Evolutionary conservation across 768 basidiomycete species (phyloP), one percentile per base, ranked within the genome.

Genomic region (Boletus barrowsii): DNA sequence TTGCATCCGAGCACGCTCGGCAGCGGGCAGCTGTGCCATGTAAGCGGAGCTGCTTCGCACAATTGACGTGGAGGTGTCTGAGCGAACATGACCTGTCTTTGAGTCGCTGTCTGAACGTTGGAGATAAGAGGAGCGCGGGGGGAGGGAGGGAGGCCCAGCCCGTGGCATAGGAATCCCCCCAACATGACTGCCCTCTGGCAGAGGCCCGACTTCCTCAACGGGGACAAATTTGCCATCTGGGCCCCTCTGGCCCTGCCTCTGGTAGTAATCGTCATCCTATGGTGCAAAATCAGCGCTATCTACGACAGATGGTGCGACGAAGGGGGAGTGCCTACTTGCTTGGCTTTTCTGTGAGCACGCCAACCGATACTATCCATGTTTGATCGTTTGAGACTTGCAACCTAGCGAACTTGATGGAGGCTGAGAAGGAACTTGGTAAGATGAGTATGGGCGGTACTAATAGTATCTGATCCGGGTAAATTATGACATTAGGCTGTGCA

Each of bases 281-380:
- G 59, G 37, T 51, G 44, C 72, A 63, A 54, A 68, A 42, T 49
- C n/a, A 39, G 26, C 2, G n/a, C 30, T 42, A 4, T 42, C 24
- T 17, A 37, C 10, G 3, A 5, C 20, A 43, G 40, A 10, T 49
- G 9, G 29, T 51, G 20, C 14, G 0, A 64, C 13, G 9, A 44
- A 51, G 29, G 18, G 42, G 46, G 32, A n/a, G 59, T 11, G 5
- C 74, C 54, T 58, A 79, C 84, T 72, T 79, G 79, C 48, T 79
- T 73, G 3, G 85, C 90, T 57, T 79, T 79, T 49, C 83, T 79
- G 15, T 76, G 76, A 35, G 88, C 88, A 61, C 80, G 80, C 89
- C 90, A 92, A 53, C 90, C 91, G 50, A 83, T 73, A 54, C 79
- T 83, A 66, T 91, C 90, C 88, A 92, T 90, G 43, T 18, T 50